Base-by-base conservation (phyloP, 345 rosid species). In the Lenwebbia sp. region DNA sequence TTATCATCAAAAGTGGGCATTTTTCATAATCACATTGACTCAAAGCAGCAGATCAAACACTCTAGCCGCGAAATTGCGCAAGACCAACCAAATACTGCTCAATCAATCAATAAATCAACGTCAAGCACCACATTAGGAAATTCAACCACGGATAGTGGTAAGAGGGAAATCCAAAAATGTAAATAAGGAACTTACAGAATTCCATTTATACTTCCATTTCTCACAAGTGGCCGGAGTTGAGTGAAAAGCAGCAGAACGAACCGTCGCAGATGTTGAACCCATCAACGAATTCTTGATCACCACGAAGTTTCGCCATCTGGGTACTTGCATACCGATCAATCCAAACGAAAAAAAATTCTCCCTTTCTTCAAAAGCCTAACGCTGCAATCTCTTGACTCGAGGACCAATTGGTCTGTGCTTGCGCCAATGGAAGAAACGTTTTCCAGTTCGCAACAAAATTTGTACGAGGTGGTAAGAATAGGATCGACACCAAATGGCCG, bases 251-350 rank as follows among this genome's bases (percentile, higher is more conserved):
- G 92, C 89, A 85, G 75, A 37, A 47, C 5, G 83, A 70, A 83
- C 85, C 6, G 84, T 85, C 65, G 65, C 82, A 51, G 88, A 84
- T 47, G 82, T 23, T 15, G 85, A 82, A 57, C 83, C 82, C 40
- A 83, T 22, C 84, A 91, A 87, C 40, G 87, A 86, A 81, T 87
- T 87, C 85, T 85, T 91, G 62, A 92, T 86, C 2, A 83, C n/a
- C 52, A 90, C 51, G 85, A 89, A 54, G 87, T 90, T 91, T 87
- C 92, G 86, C 92, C 94, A 93, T 93, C 92, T 89, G 90, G 95
- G 91, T 84, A 91, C 41, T 87, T 84, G 91, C 94, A 92, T 91
- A 82, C 89, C 86, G 86, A 89, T 52, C 3, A 54, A 83, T 83
- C 33, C 55, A 33, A 33, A 37, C 65, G 50, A 33, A 70, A 83